Evolutionary conservation across 306 rosid genomes (phyloP), one percentile per base, ranked within the genome.

Genomic region (Arachis hypogaea): DNA sequence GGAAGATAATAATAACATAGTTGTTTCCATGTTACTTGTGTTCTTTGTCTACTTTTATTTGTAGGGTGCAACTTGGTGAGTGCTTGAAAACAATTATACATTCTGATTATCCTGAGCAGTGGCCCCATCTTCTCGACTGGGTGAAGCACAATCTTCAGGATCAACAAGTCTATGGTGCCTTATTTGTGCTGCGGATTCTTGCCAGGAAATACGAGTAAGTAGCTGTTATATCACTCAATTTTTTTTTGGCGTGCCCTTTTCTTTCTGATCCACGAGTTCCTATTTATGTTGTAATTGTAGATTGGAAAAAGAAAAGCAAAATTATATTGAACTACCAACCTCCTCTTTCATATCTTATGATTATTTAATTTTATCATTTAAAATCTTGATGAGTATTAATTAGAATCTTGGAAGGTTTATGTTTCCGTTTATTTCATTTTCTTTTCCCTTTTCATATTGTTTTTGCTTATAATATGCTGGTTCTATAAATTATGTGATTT

Each of bases 161-260:
- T 68, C 94, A 86, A 56, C 96, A 92, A 84, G 93, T 95, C 66
- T 86, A 87, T 64, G 98, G 97, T 68, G 96, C 99, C 76, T 82
- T 95, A 71, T 92, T 78, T 81, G 98, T 95, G 64, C 80, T 95
- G 80, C 88, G 99, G 67, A 95, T 95, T 78, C 97, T 95, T 77
- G 86, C 98, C 59, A 90, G 98, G 77, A 95, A 95, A 92, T 95
- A 95, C 0, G 99, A 95, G 99, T 95, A 89, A 77, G 99, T 71
- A 14, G 71, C 14, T 22, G 75, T 43, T 54, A 63, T 61, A 7
- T 30, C 72, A 69, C 42, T 40, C 60, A 22, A 22, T 16, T 30
- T 71, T 65, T 57, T 14, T 44, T 72, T 54, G 61, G 45, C 28
- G 18, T 51, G 5, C 57, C 29, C 46, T 72, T 51, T 28, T 40